Conservation (phyloP, 176 grass and related monocot species). For the Carex littledalei region DNA sequence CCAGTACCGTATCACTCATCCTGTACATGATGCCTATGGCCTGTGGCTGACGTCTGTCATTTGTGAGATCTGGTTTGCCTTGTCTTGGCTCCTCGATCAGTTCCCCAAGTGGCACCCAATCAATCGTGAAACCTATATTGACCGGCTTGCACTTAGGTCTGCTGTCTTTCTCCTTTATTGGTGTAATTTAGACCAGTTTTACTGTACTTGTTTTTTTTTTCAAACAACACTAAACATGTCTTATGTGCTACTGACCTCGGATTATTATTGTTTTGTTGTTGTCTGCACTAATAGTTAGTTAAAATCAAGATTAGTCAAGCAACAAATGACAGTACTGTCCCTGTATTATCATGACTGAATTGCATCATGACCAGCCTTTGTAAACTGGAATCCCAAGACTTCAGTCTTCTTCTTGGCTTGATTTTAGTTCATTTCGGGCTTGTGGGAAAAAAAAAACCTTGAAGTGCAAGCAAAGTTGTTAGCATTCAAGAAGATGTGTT, state of each 20-base stretch:
- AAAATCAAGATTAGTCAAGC: background rate
- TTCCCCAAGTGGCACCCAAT: slow-evolving; percentile 91
- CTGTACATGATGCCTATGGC: slow-evolving; percentile 74
- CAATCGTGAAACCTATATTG: slow-evolving; percentile 88
- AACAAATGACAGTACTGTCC: background rate
- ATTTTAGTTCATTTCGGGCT: background rate
- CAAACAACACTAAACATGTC: background rate
- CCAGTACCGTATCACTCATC: slow-evolving; percentile 86
- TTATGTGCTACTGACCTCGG: background rate
- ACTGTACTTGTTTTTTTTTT: background rate
- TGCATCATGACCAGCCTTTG: background rate
- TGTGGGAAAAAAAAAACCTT: background rate
- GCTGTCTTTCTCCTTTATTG: background rate
- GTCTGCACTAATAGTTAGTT: background rate
- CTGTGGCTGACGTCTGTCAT: slow-evolving; percentile 94
- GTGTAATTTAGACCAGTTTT: background rate
- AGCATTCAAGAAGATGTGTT: background rate
- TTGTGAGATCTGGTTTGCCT: slow-evolving; percentile 93
- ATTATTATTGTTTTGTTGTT: background rate
- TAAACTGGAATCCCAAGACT: background rate
- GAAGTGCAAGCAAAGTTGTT: background rate
- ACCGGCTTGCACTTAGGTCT: slow-evolving; percentile 81
- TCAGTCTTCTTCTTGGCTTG: background rate
- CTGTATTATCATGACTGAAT: background rate
- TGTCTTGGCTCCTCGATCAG: slow-evolving; percentile 95